Evolutionary conservation across 176 grass and related monocot genomes (phyloP).

Genomic region (sorghum (Sorghum bicolor)): Sorghum_bicolor_NCBIv3 NC_012871.2:63819501-63820000

Average conservation of each 20-base stretch:
- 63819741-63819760: conserved; percentile 32
- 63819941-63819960: background rate
- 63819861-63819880: conserved; percentile 16
- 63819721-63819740: conserved; percentile 6
- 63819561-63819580: conserved; percentile 36
- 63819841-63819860: conserved; percentile 35
- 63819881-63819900: conserved; percentile 4
- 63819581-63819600: conserved; percentile 81
- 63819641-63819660: conserved; percentile 78
- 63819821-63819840: background rate
- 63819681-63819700: conserved; percentile 42
- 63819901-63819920: conserved; percentile 39
- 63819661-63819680: conserved; percentile 80
- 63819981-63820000: background rate
- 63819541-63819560: background rate
- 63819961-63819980: background rate
- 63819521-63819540: background rate
- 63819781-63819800: conserved; percentile 34
- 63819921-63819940: background rate
- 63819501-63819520: background rate
- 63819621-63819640: conserved; percentile 75
- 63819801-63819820: background rate
- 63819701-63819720: background rate
- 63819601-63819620: conserved; percentile 71
- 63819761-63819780: conserved; percentile 9